phyloP scores from a whole-genome alignment of 768 basidiomycete species.

The Serendipita vermifera region DNA sequence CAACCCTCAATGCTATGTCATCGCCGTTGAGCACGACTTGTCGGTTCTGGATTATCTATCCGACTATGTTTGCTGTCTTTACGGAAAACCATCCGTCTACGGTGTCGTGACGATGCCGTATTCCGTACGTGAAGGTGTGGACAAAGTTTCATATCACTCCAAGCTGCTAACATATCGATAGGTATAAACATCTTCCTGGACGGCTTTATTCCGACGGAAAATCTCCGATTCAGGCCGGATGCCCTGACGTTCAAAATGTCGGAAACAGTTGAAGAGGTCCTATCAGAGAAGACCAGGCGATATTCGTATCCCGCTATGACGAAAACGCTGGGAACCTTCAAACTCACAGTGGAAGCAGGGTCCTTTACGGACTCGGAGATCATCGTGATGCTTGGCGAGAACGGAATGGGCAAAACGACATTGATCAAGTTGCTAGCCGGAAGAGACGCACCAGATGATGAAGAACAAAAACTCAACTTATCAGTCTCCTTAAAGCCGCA shows the following conservation, averaged over 20 bases:
- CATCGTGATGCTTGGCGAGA: constrained; percentile 98
- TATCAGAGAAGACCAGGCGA: constrained; percentile 74
- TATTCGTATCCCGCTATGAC: constrained; percentile 93
- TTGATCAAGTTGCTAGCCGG: constrained; percentile 93
- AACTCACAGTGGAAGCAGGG: constrained; percentile 81
- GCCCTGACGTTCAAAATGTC: constrained; percentile 95
- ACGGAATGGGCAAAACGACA: constrained; percentile 98
- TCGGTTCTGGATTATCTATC: constrained; percentile 97
- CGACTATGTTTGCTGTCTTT: constrained; percentile 94
- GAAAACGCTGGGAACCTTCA: constrained; percentile 91
- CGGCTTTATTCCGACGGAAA: constrained; percentile 97
- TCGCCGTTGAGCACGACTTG: constrained; percentile 97
- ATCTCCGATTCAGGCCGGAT: constrained; percentile 94
- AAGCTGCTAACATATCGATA: constrained; percentile 22
- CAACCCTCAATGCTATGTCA: constrained; percentile 74
- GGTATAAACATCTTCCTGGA: constrained; percentile 99
- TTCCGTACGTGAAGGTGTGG: constrained; percentile 87
- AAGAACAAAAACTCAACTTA: constrained; percentile 68
- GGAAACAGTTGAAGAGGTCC: constrained; percentile 84
- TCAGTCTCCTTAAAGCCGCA: constrained; percentile 95
- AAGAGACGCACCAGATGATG: constrained; percentile 66
- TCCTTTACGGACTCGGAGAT: constrained; percentile 99
- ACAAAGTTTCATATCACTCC: neutral
- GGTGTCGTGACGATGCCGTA: constrained; percentile 99
- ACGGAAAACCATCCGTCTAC: constrained; percentile 95